Percentiles rank a stretch among this genome's conserved stretches.
phyloP scores from a whole-genome alignment of 352 stramenopile genomes.

The Pythium graminicola region DNA sequence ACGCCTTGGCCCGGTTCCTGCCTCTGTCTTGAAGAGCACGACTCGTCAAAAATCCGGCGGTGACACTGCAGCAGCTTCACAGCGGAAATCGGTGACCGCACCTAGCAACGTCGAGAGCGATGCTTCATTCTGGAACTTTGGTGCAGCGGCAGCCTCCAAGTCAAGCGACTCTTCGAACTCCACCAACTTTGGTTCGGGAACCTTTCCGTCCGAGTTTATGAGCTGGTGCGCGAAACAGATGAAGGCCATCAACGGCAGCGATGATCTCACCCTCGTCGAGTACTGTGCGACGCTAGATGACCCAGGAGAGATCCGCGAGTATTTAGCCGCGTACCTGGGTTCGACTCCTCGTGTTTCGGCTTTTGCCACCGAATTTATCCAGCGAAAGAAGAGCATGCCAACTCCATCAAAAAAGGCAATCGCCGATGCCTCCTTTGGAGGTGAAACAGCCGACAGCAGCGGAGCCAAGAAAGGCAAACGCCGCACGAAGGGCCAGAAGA shows the following conservation, averaged over 20 bases:
- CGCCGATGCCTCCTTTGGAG: constrained; percentile 13
- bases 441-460: constrained; percentile 28
- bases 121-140: constrained; percentile 84
- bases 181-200: constrained; percentile 37
- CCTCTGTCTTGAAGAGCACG: constrained; percentile 73
- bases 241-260: constrained; percentile 61
- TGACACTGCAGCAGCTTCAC: constrained; percentile 1
- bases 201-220: constrained; percentile 69
- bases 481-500: constrained; percentile 58
- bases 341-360: constrained; percentile 93
- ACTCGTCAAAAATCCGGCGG: constrained; percentile 39
- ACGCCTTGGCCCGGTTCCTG: constrained; percentile 65
- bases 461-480: constrained; percentile 56
- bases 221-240: constrained; percentile 73
- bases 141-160: constrained; percentile 31
- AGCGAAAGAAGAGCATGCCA: constrained; percentile 78
- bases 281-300: constrained; percentile 96
- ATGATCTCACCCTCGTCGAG: constrained; percentile 84
- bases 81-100: constrained; percentile 24
- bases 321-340: constrained; percentile 95
- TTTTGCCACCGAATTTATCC: constrained; percentile 97
- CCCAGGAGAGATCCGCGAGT: constrained; percentile 92
- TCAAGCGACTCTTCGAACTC: constrained; percentile 9
- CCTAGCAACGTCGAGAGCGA: constrained; percentile 50
- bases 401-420: constrained; percentile 33